Conservation (phyloP, 2,329 filamentous ascomycete genomes). For the Herpotrichia juniperi region DNA sequence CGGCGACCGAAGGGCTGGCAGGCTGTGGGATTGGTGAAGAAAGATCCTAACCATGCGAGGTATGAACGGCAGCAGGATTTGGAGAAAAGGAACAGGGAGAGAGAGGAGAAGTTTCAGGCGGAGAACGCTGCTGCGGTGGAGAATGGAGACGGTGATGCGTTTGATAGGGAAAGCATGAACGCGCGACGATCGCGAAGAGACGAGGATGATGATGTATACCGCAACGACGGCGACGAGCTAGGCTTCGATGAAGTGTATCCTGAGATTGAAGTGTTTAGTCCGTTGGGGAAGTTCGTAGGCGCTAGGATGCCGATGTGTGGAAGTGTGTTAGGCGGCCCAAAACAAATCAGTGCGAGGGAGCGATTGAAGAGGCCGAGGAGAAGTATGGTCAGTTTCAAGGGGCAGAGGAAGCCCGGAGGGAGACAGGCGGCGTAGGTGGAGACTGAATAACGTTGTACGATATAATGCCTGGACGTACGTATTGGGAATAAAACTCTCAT, state of each 20-base stretch:
- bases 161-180: constrained; percentile 12
- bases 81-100: constrained; percentile 18
- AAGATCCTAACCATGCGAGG: constrained; percentile 41
- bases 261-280: constrained; percentile 82
- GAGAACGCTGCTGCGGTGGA: constrained; percentile 42
- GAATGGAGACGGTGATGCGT: constrained; percentile 13
- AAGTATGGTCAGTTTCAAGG: constrained; percentile 66
- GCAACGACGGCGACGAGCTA: constrained; percentile 65
- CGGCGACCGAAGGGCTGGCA: constrained; percentile 53
- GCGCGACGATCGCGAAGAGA: background rate
- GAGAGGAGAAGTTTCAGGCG: constrained; percentile 20
- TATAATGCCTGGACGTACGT: too few relatives aligned
- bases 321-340: constrained; percentile 65
- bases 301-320: constrained; percentile 72
- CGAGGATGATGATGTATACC: constrained; percentile 59
- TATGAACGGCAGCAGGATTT: constrained; percentile 17
- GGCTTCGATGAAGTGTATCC: constrained; percentile 58
- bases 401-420: constrained; percentile 36
- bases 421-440: too few relatives aligned
- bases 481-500: too few relatives aligned
- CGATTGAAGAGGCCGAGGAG: constrained; percentile 65
- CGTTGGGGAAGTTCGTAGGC: constrained; percentile 80
- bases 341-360: constrained; percentile 56
- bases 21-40: constrained; percentile 54
- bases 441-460: too few relatives aligned